A percentile compares a stretch with the other conserved stretches of the same genome.
These are phyloP conservation scores for Saccharomycopsis guyanensis DNA, from an alignment of 805 yeast genomes.

Conservation along the genomic window DNA sequence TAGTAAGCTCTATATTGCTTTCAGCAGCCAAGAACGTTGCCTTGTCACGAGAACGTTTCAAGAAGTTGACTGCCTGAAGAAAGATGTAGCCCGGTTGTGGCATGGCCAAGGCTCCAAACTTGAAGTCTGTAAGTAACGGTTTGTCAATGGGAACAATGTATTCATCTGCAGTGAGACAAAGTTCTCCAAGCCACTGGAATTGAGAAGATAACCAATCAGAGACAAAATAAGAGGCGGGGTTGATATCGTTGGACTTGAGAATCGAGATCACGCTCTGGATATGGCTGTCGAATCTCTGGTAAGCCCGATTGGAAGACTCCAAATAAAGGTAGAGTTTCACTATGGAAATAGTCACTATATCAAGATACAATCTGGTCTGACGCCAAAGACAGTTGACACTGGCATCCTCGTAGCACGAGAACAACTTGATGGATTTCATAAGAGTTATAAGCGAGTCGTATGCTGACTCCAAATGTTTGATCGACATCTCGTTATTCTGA, in stretches of 20 bases:
- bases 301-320: slow-evolving; percentile 52
- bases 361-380: slow-evolving; percentile 45
- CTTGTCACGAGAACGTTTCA: slow-evolving; percentile 17
- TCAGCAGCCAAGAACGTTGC: slow-evolving; percentile 16
- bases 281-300: slow-evolving; percentile 59
- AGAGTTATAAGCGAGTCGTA: slow-evolving; percentile 43
- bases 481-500: slow-evolving; percentile 39
- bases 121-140: slow-evolving; percentile 28
- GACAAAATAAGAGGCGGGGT: slow-evolving; percentile 26
- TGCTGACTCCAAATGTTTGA: slow-evolving; percentile 44
- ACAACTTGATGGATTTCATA: slow-evolving; percentile 26
- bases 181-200: slow-evolving; percentile 55
- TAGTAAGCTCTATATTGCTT: background rate
- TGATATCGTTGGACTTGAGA: slow-evolving; percentile 27
- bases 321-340: slow-evolving; percentile 51
- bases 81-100: slow-evolving; percentile 39
- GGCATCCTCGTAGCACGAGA: background rate
- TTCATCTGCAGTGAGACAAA: slow-evolving; percentile 42
- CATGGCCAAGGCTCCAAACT: slow-evolving; percentile 27
- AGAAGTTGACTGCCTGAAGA: slow-evolving; percentile 32
- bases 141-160: slow-evolving; percentile 32
- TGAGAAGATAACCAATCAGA: slow-evolving; percentile 56
- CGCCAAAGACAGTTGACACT: slow-evolving; percentile 31
- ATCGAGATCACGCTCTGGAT: slow-evolving; percentile 41
- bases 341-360: slow-evolving; percentile 55